These are phyloP conservation scores for Botrytis sinoallii DNA, from an alignment of 2,329 filamentous ascomycete genomes.

Conservation along the genomic window DNA sequence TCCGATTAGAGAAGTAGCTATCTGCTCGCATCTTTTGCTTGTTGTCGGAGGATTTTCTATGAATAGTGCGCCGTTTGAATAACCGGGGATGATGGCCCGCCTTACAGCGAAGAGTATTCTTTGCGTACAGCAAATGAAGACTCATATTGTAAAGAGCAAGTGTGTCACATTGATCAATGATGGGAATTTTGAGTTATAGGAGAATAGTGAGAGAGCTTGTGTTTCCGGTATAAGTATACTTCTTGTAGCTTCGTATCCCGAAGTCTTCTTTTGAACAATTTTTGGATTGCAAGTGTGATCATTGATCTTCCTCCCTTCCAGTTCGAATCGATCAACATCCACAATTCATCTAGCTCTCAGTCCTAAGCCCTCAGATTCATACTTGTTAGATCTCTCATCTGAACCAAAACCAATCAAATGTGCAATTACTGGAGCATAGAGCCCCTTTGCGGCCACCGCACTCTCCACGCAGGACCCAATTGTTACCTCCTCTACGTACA, in stretches of 20 bases:
- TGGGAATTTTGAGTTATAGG: not conserved
- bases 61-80: constrained; percentile 6
- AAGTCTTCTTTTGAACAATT: not conserved
- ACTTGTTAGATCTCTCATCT: not conserved
- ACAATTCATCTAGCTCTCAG: not conserved
- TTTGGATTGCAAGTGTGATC: not conserved
- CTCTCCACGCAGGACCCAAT: constrained; percentile 32
- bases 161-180: constrained; percentile 41
- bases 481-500: constrained; percentile 36
- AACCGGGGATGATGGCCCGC: constrained; percentile 14
- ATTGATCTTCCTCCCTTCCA: not conserved
- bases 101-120: constrained; percentile 16
- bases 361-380: not conserved
- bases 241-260: constrained; percentile 1
- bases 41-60: constrained; percentile 13
- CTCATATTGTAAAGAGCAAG: constrained; percentile 4
- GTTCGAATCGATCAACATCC: constrained; percentile 18
- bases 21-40: not conserved
- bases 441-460: constrained; percentile 33
- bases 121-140: constrained; percentile 18
- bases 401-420: constrained; percentile 24
- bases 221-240: constrained; percentile 13
- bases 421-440: constrained; percentile 35
- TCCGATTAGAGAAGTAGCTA: not conserved
- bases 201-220: not conserved